Evolutionary conservation across 306 rosid genomes (phyloP).

Genomic region (Sindora glabra): DNA sequence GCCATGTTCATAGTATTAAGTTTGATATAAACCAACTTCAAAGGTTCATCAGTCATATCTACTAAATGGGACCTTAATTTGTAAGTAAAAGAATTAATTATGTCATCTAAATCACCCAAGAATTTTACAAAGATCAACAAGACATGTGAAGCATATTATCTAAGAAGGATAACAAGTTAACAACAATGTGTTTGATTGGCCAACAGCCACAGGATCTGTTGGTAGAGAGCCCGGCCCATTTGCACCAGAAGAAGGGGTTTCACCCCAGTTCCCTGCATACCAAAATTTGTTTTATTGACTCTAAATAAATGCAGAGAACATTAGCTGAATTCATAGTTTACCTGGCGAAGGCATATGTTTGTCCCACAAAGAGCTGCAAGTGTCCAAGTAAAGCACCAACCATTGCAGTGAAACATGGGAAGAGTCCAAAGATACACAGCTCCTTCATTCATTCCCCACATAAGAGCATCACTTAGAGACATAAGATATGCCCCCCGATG

Average conservation of each 20-base stretch:
- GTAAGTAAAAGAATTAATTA: not conserved
- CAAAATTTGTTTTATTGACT: not conserved
- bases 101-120: not conserved
- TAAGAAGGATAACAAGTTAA: not conserved
- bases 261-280: too few relatives aligned
- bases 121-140: not conserved
- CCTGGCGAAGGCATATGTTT: constrained; percentile 58
- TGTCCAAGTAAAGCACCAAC: constrained; percentile 60
- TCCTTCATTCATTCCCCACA: constrained; percentile 58
- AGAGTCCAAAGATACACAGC: constrained; percentile 57
- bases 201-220: too few relatives aligned
- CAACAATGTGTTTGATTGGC: too few relatives aligned
- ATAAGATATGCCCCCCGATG: constrained; percentile 85
- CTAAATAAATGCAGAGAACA: constrained; percentile 8
- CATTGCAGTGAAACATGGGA: constrained; percentile 70
- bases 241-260: too few relatives aligned
- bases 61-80: not conserved
- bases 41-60: not conserved
- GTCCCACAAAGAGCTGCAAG: constrained; percentile 58
- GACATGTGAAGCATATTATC: not conserved
- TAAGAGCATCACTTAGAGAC: constrained; percentile 35
- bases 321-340: not conserved
- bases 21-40: too few relatives aligned
- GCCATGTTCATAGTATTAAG: too few relatives aligned
- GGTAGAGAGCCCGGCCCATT: too few relatives aligned